phyloP scores from a whole-genome alignment of 2,329 filamentous ascomycete species.

The Dryadomyces quercivorus region DNA sequence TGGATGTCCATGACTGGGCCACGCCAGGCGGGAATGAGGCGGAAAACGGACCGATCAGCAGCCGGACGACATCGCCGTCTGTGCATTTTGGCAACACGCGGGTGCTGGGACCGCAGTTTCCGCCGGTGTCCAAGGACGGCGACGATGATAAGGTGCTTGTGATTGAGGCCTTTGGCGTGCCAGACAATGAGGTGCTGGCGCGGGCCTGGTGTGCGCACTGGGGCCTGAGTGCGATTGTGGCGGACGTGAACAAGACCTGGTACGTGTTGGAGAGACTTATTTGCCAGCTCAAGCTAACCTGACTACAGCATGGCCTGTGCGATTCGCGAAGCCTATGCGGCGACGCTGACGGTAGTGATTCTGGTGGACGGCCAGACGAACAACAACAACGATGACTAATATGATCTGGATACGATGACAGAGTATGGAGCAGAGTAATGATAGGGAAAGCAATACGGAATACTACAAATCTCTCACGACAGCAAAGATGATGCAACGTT shows the following conservation, averaged over 20 bases:
- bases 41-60: constrained; percentile 8
- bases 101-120: constrained; percentile 8
- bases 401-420: not conserved
- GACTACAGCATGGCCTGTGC: constrained; percentile 53
- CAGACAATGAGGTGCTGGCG: constrained; percentile 65
- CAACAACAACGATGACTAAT: constrained; percentile 11
- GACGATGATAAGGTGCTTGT: constrained; percentile 57
- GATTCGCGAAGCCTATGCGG: constrained; percentile 64
- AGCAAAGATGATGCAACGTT: no score
- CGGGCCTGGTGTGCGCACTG: constrained; percentile 68
- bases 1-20: constrained; percentile 56
- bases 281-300: not conserved
- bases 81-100: constrained; percentile 9
- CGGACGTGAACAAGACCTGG: constrained; percentile 57
- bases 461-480: no score
- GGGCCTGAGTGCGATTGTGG: constrained; percentile 59
- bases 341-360: constrained; percentile 60
- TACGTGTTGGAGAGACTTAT: constrained; percentile 22
- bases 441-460: no score
- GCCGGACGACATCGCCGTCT: constrained; percentile 7
- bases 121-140: constrained; percentile 19
- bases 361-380: constrained; percentile 34
- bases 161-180: constrained; percentile 60
- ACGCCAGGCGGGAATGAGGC: constrained; percentile 22
- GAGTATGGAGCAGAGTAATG: not conserved